phyloP scores from a whole-genome alignment of 1,284 basidiomycete species.

The Spongispora temasekensis region DNA sequence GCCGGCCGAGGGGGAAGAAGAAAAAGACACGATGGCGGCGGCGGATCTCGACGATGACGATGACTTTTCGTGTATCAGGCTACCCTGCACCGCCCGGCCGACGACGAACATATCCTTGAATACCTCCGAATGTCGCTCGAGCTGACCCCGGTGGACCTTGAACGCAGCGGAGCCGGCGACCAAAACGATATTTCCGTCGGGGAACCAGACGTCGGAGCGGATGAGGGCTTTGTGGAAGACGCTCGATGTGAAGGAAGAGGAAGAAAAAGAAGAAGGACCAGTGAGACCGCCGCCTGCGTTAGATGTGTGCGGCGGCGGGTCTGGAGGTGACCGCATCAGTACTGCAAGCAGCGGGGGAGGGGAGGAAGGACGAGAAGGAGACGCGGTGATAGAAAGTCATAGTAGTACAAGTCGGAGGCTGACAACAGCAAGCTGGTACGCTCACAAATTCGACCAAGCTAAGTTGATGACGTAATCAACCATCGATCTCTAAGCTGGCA shows the following conservation, averaged over 20 bases:
- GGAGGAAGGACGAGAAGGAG: neutral
- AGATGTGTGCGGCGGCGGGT: conserved; percentile 33
- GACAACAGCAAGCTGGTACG: too few species aligned
- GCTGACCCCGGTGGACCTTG: conserved; percentile 71
- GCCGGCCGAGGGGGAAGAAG: neutral
- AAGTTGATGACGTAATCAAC: too few species aligned
- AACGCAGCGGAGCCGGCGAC: conserved; percentile 57
- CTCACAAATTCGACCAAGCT: too few species aligned
- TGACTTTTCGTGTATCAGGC: too few species aligned
- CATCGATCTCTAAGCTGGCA: too few species aligned
- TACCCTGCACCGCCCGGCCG: conserved; percentile 46
- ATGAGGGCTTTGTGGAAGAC: conserved; percentile 34
- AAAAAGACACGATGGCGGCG: too few species aligned
- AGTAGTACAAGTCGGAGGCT: too few species aligned
- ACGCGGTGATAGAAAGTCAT: neutral
- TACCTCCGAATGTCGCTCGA: conserved; percentile 70
- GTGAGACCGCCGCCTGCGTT: conserved; percentile 7
- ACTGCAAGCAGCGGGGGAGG: neutral
- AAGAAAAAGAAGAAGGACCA: conserved; percentile 3
- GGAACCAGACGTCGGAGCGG: conserved; percentile 67
- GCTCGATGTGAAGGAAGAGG: neutral
- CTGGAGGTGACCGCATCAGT: conserved; percentile 24
- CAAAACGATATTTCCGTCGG: conserved; percentile 69
- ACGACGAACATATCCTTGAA: conserved; percentile 65
- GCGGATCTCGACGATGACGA: too few species aligned